Evolutionary conservation across 2,329 filamentous ascomycete genomes (phyloP).

Genomic region (Chaetothyriales sp.): DNA sequence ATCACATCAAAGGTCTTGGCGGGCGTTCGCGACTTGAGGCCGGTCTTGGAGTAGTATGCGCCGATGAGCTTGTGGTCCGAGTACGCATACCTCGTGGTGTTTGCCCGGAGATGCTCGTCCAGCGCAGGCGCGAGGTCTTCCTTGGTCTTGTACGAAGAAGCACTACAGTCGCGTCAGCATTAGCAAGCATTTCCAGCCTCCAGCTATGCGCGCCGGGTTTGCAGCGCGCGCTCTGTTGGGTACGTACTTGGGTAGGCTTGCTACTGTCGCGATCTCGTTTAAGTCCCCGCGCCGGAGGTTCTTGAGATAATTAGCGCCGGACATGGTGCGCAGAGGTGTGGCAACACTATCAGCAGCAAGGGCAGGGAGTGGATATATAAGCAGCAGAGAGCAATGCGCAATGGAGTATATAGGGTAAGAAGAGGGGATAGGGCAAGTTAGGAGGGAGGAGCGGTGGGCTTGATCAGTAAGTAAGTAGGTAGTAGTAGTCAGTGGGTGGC

Average conservation of each 20-base stretch:
- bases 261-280: slow-evolving; percentile 52
- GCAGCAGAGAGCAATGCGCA: neutral
- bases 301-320: slow-evolving; percentile 54
- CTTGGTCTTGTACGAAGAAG: slow-evolving; percentile 45
- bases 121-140: slow-evolving; percentile 50
- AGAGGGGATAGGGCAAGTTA: neutral
- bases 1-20: slow-evolving; percentile 37
- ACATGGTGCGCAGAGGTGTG: slow-evolving; percentile 36
- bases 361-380: neutral
- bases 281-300: slow-evolving; percentile 72
- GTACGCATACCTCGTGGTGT: slow-evolving; percentile 46
- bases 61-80: slow-evolving; percentile 31
- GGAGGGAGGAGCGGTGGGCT: slow-evolving; percentile 36
- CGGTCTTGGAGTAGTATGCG: slow-evolving; percentile 61
- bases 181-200: slow-evolving; percentile 9
- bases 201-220: no score
- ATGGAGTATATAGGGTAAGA: neutral
- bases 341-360: neutral
- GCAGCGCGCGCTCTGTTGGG: slow-evolving; percentile 2
- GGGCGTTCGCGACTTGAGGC: slow-evolving; percentile 41
- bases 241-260: slow-evolving; percentile 46
- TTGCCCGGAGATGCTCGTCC: slow-evolving; percentile 55
- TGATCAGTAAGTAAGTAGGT: no score
- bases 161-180: slow-evolving; percentile 14
- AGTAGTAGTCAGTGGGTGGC: neutral